These are phyloP conservation scores for Ophiostoma quercus DNA, from an alignment of 2,329 filamentous ascomycete species.

Conservation along the genomic window DNA sequence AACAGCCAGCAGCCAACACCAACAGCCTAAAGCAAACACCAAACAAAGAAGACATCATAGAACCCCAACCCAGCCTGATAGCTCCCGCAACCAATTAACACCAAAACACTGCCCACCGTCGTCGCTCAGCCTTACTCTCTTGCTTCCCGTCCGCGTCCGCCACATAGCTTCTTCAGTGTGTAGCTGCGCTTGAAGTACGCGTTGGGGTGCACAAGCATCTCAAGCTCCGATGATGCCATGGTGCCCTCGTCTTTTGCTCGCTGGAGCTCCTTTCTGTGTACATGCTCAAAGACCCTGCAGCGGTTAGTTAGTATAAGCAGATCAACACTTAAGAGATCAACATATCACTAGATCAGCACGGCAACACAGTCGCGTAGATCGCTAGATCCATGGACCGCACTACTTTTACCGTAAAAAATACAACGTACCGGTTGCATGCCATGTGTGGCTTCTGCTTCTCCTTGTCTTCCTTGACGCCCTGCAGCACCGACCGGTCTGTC, in stretches of 20 bases:
- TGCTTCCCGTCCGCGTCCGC: slow-evolving; percentile 43
- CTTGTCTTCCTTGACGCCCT: slow-evolving; percentile 82
- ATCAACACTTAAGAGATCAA: not conserved
- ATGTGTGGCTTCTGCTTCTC: slow-evolving; percentile 86
- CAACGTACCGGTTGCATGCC: slow-evolving; percentile 75
- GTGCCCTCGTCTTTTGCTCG: slow-evolving; percentile 68
- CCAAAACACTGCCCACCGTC: not conserved
- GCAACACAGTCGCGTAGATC: not conserved
- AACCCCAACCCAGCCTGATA: slow-evolving; percentile 41
- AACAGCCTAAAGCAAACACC: not conserved
- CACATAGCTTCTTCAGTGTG: slow-evolving; percentile 72
- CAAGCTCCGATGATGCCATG: slow-evolving; percentile 69
- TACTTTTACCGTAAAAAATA: not conserved
- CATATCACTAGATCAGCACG: not conserved
- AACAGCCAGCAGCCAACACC: not conserved
- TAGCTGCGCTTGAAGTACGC: slow-evolving; percentile 97
- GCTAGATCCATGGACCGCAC: not conserved
- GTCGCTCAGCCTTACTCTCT: slow-evolving; percentile 27
- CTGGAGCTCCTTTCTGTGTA: slow-evolving; percentile 73
- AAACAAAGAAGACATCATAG: slow-evolving; percentile 34
- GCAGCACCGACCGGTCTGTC: slow-evolving; percentile 68
- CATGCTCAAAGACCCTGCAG: slow-evolving; percentile 75
- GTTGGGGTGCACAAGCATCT: slow-evolving; percentile 96
- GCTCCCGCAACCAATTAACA: not conserved
- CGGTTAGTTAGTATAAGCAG: not conserved